phyloP scores from a whole-genome alignment of 2,329 filamentous ascomycete species.

The Knoxdaviesia capensis region DNA sequence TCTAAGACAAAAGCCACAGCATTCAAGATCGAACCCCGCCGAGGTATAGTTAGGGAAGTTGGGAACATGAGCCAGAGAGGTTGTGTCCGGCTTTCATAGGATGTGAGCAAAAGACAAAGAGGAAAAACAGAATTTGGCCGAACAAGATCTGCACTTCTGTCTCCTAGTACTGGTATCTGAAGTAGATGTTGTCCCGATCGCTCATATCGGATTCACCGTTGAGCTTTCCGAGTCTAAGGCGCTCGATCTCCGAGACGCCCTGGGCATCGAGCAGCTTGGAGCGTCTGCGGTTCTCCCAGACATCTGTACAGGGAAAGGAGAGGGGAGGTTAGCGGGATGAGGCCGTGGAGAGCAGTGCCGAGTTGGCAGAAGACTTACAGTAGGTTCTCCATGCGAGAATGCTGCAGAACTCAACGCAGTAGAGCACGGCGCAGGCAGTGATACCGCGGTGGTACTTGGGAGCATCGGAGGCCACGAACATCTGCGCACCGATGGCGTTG shows the following conservation, averaged over 20 bases:
- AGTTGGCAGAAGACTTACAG: constrained; percentile 5
- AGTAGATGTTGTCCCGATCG: constrained; percentile 9
- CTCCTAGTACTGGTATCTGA: constrained; percentile 7
- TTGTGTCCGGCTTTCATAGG: too few relatives aligned
- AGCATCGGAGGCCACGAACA: constrained; percentile 21
- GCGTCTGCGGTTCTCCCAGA: constrained; percentile 10
- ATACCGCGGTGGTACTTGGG: constrained; percentile 8
- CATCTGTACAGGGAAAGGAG: constrained; percentile 5
- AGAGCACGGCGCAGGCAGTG: constrained; percentile 9
- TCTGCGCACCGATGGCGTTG: constrained; percentile 39
- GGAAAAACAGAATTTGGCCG: too few relatives aligned
- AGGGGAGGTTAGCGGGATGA: too few relatives aligned
- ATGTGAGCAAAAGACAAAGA: too few relatives aligned
- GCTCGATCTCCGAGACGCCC: constrained; percentile 10
- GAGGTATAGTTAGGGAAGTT: too few relatives aligned
- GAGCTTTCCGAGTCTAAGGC: constrained; percentile 8
- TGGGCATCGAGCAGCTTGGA: constrained; percentile 7
- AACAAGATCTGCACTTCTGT: too few relatives aligned
- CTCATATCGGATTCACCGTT: constrained; percentile 11
- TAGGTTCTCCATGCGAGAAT: constrained; percentile 10
- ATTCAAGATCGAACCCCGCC: too few relatives aligned
- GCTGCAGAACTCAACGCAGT: constrained; percentile 9
- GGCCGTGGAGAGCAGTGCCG: neutral
- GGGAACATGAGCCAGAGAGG: too few relatives aligned
- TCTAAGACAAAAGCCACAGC: too few relatives aligned